Evolutionary conservation across 306 rosid genomes (phyloP), one percentile per base, ranked within the genome.

Genomic region (Hippophae rhamnoides): DNA sequence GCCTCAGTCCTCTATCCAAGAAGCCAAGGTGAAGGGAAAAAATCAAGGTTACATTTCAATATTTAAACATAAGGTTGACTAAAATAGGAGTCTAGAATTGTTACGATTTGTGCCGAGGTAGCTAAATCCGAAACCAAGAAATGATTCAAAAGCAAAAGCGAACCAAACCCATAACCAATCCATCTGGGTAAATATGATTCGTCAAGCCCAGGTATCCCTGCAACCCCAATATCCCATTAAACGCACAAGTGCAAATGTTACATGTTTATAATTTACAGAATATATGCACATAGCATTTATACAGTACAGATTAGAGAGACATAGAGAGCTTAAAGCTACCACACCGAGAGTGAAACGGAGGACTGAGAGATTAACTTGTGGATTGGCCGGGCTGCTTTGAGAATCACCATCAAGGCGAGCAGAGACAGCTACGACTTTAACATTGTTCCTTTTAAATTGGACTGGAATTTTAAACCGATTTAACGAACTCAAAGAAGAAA

Each of bases 181-280:
- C 95, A 92, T 85, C 96, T 78, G 71, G 99, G 95, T 60, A 92
- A 78, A 81, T 85, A 88, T 45, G 99, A 92, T 62, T 92, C 96
- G 60, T 88, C 95, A 57, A 92, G 78, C n/a, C 96, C 99, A 58
- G 86, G 88, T 59, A 92, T 84, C 56, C 99, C 97, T 87, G 72
- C 44, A 52, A 69, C 2, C 26, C 56, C 43, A 44, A 50, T 47
- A 52, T 43, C 45, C 65, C 43, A 38, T 46, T 62, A 67, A 40
- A 2, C 38, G 38, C 38, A 31, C 5, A 31, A 31, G 3, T 31
- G 38, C 38, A 2, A 31, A 31, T 4, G 38, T 31, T 31, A 31
- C 5, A 31, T 31, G 38, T 31, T 31, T 31, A 31, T 31, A 31
- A 0, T 31, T 31, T 31, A 31, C 38, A 31, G 38, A 31, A 31